Evolutionary conservation across 208 protist species (phyloP).

Genomic region (Leishmania gerbilli): DNA sequence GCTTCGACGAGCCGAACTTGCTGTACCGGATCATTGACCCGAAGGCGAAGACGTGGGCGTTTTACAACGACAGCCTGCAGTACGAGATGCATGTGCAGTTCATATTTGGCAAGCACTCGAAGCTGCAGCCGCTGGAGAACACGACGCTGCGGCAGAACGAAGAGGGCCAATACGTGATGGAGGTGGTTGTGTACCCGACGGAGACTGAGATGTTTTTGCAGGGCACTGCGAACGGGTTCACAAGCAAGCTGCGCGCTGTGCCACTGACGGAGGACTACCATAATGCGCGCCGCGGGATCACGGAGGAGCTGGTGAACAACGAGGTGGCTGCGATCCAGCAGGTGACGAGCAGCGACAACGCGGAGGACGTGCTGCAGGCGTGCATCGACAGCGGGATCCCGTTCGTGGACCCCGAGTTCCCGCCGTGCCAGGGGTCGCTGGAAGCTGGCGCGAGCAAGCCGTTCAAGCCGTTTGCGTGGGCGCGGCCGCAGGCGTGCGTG

Average conservation of each 20-base stretch:
- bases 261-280: conserved; percentile 67
- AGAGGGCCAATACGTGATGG: conserved; percentile 41
- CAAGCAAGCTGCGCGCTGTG: conserved; percentile 61
- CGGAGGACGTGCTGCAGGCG: conserved; percentile 55
- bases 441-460: conserved; percentile 50
- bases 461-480: conserved; percentile 70
- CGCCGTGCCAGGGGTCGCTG: conserved; percentile 58
- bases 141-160: conserved; percentile 47
- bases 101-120: conserved; percentile 67
- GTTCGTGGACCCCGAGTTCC: conserved; percentile 81
- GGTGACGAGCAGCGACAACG: conserved; percentile 41
- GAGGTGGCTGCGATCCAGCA: conserved; percentile 51
- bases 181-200: conserved; percentile 70
- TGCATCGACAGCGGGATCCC: conserved; percentile 60
- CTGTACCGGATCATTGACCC: conserved; percentile 75
- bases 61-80: conserved; percentile 77
- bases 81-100: conserved; percentile 82
- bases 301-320: conserved; percentile 32
- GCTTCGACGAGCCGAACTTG: conserved; percentile 81
- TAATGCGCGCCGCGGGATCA: conserved; percentile 30
- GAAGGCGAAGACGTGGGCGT: conserved; percentile 71
- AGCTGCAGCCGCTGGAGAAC: conserved; percentile 51
- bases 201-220: conserved; percentile 80
- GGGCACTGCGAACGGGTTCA: conserved; percentile 64
- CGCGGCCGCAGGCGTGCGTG: conserved; percentile 53